phyloP scores from a whole-genome alignment of 169 alveolate genomes.

The Cryptosporidium sp. region DNA sequence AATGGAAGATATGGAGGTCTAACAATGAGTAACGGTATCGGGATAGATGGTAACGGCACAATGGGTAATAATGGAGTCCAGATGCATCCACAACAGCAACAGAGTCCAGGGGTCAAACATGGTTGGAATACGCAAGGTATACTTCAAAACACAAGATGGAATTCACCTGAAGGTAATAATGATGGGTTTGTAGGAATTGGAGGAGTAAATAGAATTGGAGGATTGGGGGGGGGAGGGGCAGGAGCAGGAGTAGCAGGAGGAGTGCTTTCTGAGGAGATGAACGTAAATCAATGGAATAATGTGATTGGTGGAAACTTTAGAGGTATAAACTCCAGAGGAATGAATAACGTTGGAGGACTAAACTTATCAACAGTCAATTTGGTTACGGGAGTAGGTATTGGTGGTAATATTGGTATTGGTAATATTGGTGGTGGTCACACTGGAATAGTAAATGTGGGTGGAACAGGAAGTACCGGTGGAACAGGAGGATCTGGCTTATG shows the following conservation, averaged over 20 bases:
- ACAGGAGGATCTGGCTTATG: background rate
- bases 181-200: background rate
- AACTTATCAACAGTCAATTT: background rate
- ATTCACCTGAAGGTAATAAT: background rate
- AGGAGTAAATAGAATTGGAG: background rate
- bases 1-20: background rate
- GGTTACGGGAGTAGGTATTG: background rate
- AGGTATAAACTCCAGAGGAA: background rate
- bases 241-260: too few relatives aligned
- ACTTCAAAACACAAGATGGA: slow-evolving; percentile 8
- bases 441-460: background rate
- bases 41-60: background rate
- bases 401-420: background rate
- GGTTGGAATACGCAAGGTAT: background rate
- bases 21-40: background rate
- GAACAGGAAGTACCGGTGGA: background rate
- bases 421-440: background rate
- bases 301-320: background rate
- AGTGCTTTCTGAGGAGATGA: background rate
- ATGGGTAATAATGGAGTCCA: background rate
- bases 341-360: background rate
- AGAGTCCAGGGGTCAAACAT: slow-evolving; percentile 1
- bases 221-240: too few relatives aligned
- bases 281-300: background rate
- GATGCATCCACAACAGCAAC: background rate